Evolutionary conservation across 805 yeast species (phyloP).

Genomic region (Priceomyces fermenticarens): DNA sequence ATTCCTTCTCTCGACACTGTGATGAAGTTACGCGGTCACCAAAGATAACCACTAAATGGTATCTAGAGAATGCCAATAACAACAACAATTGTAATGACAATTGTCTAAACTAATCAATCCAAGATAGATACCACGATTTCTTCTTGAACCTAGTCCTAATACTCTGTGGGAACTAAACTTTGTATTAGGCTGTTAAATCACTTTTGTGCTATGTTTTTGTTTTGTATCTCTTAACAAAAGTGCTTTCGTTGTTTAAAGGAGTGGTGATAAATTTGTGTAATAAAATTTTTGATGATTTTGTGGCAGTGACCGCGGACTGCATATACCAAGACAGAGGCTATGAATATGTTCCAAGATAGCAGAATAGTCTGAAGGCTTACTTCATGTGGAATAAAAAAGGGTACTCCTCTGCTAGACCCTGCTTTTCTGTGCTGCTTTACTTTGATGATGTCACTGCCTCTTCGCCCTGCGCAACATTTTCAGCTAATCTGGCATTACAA

Average conservation of each 20-base stretch:
- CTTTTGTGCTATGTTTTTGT: conserved; percentile 13
- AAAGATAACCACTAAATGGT: neutral
- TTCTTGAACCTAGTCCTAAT: neutral
- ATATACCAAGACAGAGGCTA: too few species aligned
- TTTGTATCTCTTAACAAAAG: conserved; percentile 8
- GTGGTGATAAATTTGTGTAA: conserved; percentile 10
- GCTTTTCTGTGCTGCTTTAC: too few species aligned
- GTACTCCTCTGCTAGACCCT: too few species aligned
- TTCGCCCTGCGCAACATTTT: too few species aligned
- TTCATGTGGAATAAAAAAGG: too few species aligned
- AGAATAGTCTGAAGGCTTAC: too few species aligned
- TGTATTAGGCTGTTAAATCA: conserved; percentile 10
- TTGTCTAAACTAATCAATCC: neutral
- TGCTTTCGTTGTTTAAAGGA: neutral
- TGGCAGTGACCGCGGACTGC: too few species aligned
- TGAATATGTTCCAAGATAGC: too few species aligned
- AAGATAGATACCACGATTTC: neutral
- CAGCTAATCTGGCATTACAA: too few species aligned
- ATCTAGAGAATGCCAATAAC: neutral
- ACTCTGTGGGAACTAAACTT: neutral
- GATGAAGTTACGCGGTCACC: neutral
- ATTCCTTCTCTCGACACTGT: neutral
- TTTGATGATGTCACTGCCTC: too few species aligned
- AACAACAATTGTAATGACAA: neutral
- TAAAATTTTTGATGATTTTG: conserved; percentile 9